phyloP scores from a whole-genome alignment of 108 stramenopile species.

The Cafeteria roenbergensis region DNA sequence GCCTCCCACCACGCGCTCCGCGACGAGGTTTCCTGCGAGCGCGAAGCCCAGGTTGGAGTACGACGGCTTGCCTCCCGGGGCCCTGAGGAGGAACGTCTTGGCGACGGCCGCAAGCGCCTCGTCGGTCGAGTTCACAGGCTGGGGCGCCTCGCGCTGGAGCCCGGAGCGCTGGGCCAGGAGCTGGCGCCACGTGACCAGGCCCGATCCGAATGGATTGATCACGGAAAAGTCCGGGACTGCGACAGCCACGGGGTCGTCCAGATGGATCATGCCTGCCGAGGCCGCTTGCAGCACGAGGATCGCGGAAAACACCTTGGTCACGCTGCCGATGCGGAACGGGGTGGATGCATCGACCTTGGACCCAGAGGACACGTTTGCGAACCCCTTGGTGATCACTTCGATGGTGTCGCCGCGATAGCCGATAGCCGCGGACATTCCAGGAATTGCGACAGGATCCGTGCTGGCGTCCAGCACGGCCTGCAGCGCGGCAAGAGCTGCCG shows the following conservation, averaged over 20 bases:
- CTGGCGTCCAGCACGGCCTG: no score
- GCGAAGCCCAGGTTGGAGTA: background rate
- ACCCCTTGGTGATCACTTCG: no score
- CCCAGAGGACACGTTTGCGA: no score
- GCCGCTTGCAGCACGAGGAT: background rate
- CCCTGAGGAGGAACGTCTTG: background rate
- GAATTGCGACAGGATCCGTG: no score
- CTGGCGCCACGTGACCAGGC: background rate
- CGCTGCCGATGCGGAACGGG: background rate
- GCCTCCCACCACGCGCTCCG: slow-evolving; percentile 1
- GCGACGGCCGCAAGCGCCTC: background rate
- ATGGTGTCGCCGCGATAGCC: no score
- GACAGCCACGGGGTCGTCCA: background rate
- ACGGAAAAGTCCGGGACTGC: background rate
- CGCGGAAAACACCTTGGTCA: background rate
- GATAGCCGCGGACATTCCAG: no score
- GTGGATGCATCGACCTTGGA: no score
- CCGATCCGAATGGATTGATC: background rate
- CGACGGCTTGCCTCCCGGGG: background rate
- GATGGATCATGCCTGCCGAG: background rate
- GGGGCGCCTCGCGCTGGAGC: background rate
- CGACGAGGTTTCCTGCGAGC: background rate
- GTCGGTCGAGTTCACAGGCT: background rate
- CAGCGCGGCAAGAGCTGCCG: no score
- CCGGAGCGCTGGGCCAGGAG: background rate